Evolutionary conservation across 225 moss, liverwort and hornwort species (phyloP), one percentile per base, ranked within the genome.

Genomic region (Bryoerythrophyllum caledonicum): DNA sequence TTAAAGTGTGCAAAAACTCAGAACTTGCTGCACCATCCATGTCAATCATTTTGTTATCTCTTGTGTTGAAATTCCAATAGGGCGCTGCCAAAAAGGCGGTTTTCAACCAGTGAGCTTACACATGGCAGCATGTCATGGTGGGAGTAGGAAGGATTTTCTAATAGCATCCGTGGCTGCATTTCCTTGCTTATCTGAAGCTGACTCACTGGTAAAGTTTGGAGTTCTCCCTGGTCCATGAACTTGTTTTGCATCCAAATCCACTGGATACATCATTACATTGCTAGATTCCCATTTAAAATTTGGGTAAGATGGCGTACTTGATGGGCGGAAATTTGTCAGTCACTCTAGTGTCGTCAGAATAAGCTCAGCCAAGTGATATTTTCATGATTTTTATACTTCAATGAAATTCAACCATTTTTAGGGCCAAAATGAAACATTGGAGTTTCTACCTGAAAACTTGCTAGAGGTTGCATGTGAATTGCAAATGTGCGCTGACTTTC

Each of bases 141-240:
- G 24, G 12, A 7, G 20, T 10, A 2, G 61, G 4, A 8, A 49
- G 24, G 15, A 32, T 9, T 8, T 30, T 46, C 14, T n/a, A 44
- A 12, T 10, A 46, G 21, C 48, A 49, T 73, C 5, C 23, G 34
- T 73, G 73, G 73, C 61, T 73, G 49, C 49, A 49, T 34, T 21
- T 61, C 21, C 30, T 61, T 73, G 61, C 73, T 73, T 73, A 61
- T 61, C 73, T 17, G n/a, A 30, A 34, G 61, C 61, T 61, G 73
- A 62, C 61, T 49, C 73, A 61, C 21, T 30, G 44, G 60, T 32
- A 60, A 60, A 72, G 72, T 60, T 30, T 46, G 21, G 60, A n/a
- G 14, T 32, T 1, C 46, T 6, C 48, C 46, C 72, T 2, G 60
- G 61, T 32, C 61, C 73, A 61, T 17, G 61, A 17, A 73, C 48